These are phyloP conservation scores for Citrullus colocynthis DNA, from an alignment of 306 rosid species.

Conservation along the genomic window DNA sequence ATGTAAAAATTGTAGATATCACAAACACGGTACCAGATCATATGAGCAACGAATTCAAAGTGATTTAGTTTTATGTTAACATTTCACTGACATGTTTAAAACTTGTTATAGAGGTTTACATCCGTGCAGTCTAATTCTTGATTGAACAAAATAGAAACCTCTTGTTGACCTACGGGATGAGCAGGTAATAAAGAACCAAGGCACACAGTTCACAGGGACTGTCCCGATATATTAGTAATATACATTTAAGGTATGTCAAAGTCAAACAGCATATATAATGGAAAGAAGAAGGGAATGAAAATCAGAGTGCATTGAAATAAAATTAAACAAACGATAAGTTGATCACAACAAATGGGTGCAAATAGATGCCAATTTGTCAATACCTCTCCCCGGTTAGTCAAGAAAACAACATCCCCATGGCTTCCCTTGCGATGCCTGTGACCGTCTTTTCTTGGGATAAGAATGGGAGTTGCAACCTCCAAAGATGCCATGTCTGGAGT, in stretches of 20 bases:
- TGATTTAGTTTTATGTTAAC: not conserved
- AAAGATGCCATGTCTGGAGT: constrained; percentile 53
- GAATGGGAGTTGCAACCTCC: constrained; percentile 93
- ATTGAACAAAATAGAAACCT: not conserved
- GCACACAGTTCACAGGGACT: not conserved
- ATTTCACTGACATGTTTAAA: not conserved
- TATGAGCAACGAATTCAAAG: not conserved
- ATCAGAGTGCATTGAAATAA: not conserved
- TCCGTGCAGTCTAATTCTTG: not conserved
- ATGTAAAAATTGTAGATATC: not conserved
- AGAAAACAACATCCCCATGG: constrained; percentile 89
- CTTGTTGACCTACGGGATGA: not conserved
- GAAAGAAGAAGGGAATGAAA: not conserved
- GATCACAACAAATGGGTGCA: not conserved
- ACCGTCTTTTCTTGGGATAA: constrained; percentile 79
- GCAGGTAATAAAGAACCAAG: not conserved
- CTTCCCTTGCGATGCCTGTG: constrained; percentile 93
- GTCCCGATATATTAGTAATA: not conserved
- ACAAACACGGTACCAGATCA: not conserved
- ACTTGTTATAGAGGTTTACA: not conserved
- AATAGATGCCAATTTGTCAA: not conserved
- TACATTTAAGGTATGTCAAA: not conserved
- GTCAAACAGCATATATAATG: not conserved
- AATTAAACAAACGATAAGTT: not conserved
- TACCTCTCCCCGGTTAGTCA: constrained; percentile 99